phyloP scores from a whole-genome alignment of 2,329 filamentous ascomycete genomes.

The Xylaria sp. region DNA sequence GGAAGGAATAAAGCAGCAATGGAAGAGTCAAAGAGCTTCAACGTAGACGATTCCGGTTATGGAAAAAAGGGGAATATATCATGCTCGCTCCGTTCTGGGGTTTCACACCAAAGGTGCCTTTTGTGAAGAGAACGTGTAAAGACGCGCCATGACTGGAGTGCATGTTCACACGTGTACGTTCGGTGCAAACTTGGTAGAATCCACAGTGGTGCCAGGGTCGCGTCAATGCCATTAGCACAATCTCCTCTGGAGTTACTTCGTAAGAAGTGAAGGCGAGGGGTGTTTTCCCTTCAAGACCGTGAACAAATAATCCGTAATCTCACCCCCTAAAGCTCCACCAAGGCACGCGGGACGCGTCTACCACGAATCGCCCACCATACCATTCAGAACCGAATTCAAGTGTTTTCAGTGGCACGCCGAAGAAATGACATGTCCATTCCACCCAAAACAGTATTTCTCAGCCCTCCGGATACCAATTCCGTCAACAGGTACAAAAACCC shows the following conservation, averaged over 20 bases:
- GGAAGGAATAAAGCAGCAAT: not conserved
- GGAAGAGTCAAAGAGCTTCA: not conserved
- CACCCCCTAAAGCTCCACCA: no score
- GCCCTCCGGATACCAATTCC: not conserved
- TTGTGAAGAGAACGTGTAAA: not conserved
- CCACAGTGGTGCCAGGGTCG: no score
- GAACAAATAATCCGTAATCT: no score
- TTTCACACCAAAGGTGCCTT: not conserved
- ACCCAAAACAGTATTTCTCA: not conserved
- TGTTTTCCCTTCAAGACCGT: no score
- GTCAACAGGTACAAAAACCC: not conserved
- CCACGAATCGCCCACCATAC: no score
- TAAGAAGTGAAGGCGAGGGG: no score
- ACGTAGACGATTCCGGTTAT: not conserved
- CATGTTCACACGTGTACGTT: no score
- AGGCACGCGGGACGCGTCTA: no score
- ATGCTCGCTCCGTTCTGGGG: not conserved
- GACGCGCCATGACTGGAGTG: not conserved
- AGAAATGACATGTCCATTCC: not conserved
- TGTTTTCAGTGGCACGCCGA: not conserved
- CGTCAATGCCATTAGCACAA: no score
- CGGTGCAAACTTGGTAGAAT: no score
- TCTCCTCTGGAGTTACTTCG: no score
- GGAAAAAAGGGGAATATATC: not conserved
- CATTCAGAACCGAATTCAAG: no score